Evolutionary conservation across 805 yeast species (phyloP).

Genomic region (Starmerella bacillaris): DNA sequence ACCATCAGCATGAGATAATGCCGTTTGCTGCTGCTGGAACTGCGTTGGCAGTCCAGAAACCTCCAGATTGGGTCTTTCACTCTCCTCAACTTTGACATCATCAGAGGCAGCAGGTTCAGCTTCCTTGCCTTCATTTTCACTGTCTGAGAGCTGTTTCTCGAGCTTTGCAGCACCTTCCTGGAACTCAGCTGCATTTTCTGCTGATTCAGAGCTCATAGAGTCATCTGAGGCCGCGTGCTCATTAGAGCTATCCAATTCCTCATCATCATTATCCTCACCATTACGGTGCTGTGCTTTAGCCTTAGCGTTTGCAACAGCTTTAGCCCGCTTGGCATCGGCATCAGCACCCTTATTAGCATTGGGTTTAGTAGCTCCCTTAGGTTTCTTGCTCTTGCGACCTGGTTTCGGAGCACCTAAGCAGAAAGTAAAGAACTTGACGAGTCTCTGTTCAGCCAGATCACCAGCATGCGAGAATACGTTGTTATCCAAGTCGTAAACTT

Average conservation of each 20-base stretch:
- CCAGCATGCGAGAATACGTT: slow-evolving; percentile 3
- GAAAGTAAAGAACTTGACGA: neutral
- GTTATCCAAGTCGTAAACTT: neutral
- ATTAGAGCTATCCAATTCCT: neutral
- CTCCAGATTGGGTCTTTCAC: neutral
- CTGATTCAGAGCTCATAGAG: neutral
- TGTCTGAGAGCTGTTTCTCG: neutral
- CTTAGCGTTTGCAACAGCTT: neutral
- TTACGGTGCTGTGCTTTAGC: neutral
- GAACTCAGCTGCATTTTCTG: neutral
- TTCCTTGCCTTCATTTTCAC: neutral
- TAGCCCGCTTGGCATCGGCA: neutral
- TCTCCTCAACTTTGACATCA: neutral
- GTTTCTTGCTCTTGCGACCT: too few relatives aligned
- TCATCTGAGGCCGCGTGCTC: neutral
- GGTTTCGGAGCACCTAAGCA: slow-evolving; percentile 1
- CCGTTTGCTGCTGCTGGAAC: neutral
- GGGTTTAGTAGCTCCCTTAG: too few relatives aligned
- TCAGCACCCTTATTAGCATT: neutral
- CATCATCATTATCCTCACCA: neutral
- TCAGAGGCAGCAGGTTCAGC: neutral
- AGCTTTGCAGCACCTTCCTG: neutral
- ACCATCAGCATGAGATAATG: slow-evolving; percentile 19
- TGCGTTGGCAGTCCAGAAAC: neutral
- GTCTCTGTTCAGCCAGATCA: neutral